Evolutionary conservation across 208 protist species (phyloP), one percentile per base, ranked within the genome.

Genomic region (Vickermania spadyakhi): DNA sequence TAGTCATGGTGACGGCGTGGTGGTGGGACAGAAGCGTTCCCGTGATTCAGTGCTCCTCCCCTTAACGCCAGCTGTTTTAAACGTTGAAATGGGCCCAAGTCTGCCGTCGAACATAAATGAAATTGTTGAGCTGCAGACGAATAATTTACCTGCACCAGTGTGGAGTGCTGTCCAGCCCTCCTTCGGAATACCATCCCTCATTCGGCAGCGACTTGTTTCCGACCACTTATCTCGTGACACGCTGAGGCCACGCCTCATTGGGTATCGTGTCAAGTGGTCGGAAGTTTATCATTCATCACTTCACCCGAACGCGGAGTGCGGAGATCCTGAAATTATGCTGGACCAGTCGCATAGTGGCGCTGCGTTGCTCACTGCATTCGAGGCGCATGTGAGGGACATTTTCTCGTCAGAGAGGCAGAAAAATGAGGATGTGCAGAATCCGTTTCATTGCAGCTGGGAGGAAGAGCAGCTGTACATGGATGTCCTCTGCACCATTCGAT

Each of bases 151-250:
- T n/a, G n/a, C n/a, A n/a, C n/a, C n/a, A n/a, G n/a, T n/a, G n/a
- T n/a, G n/a, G n/a, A n/a, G n/a, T n/a, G 70, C 81, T 28, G 74
- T 94, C 56, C 87, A 94, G 72, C 87, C 87, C 1, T 22, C 61
- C 0, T 68, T 94, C 31, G 63, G 31, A 14, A 72, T 86, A 2
- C 83, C 87, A 1, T 58, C 73, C 53, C 63, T 52, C 13, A 66
- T 94, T 56, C 83, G 81, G 1, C 54, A 52, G 0, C 72, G 83
- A 0, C 29, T 94, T 14, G 64, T 82, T 1, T 7, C 69, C 18
- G 87, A 94, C 52, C 77, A 94, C 68, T 23, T 91, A 13, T 58
- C 65, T n/a, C 74, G 73, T 23, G 68, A 78, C 5, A 57, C 28
- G 27, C 70, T 91, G n/a, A 72, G 64, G n/a, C 73, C 76, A 11